Percentiles rank a stretch among this genome's conserved stretches.
Conservation (phyloP, 139 green algal genomes). For the Micromonas commoda region DNA sequence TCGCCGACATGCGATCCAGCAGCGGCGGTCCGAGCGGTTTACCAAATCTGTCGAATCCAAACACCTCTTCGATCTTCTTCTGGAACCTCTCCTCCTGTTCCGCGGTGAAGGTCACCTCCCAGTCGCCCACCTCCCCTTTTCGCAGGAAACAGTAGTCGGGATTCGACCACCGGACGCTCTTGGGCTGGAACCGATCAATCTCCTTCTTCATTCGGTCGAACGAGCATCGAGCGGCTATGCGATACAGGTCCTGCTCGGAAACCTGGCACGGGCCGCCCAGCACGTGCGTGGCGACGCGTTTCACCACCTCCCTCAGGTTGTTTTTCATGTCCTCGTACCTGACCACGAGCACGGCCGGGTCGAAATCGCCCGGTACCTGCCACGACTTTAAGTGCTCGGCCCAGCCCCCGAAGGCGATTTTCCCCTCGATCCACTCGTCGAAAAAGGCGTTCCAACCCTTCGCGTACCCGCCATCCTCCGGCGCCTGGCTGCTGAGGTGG, state of each 20-base stretch:
- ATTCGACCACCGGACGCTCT: not conserved
- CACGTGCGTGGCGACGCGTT: not conserved
- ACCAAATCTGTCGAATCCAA: too few species aligned
- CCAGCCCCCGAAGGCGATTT: slow-evolving; percentile 4
- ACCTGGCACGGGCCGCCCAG: not conserved
- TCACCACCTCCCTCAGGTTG: not conserved
- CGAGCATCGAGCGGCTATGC: not conserved
- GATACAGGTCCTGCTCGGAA: not conserved
- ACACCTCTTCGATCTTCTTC: not conserved
- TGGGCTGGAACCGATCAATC: not conserved
- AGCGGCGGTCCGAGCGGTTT: too few species aligned
- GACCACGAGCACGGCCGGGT: slow-evolving; percentile 13
- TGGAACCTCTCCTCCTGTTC: not conserved
- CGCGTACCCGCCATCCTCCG: slow-evolving; percentile 7
- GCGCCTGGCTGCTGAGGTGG: not conserved
- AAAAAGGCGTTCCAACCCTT: slow-evolving; percentile 6
- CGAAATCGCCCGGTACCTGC: not conserved
- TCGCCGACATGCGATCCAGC: too few species aligned
- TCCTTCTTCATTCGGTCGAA: slow-evolving; percentile 2
- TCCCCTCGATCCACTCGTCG: slow-evolving; percentile 1
- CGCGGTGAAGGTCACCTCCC: not conserved
- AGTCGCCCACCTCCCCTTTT: slow-evolving; percentile 5
- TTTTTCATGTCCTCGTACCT: not conserved
- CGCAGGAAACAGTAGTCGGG: slow-evolving; percentile 7
- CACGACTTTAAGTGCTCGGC: not conserved